Evolutionary conservation across 441 rosid species (phyloP).

Genomic region (Erodium chrysanthum): DNA sequence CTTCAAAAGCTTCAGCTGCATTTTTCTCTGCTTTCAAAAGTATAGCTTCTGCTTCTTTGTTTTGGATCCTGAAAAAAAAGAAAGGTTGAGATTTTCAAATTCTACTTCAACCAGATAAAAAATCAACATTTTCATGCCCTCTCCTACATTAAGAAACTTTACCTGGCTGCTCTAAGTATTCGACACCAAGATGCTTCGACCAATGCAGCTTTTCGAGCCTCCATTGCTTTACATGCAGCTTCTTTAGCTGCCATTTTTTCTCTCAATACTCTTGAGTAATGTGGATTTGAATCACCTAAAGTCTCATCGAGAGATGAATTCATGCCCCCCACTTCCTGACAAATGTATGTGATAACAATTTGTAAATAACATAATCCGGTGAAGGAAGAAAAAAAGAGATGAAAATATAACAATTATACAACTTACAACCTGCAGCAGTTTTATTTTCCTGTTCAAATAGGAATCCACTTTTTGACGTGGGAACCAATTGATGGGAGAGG

Average conservation of each 20-base stretch:
- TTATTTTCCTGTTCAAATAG: constrained; percentile 67
- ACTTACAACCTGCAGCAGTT: constrained; percentile 21
- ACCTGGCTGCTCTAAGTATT: constrained; percentile 84
- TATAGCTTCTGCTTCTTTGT: constrained; percentile 57
- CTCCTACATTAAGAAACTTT: constrained; percentile 4
- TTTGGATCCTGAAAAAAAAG: constrained; percentile 44
- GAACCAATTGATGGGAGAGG: constrained; percentile 46
- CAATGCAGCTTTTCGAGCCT: constrained; percentile 76
- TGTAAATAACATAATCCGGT: neutral
- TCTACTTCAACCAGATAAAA: constrained; percentile 9
- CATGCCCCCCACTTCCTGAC: constrained; percentile 84
- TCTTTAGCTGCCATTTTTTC: constrained; percentile 88
- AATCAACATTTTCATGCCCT: neutral
- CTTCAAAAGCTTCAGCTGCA: constrained; percentile 75
- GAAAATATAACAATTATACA: neutral
- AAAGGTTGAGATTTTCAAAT: neutral
- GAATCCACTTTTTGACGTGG: constrained; percentile 74
- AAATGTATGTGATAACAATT: neutral
- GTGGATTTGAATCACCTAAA: constrained; percentile 77
- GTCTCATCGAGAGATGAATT: constrained; percentile 82
- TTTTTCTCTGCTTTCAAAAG: constrained; percentile 53
- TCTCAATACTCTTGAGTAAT: constrained; percentile 67
- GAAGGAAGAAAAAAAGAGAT: neutral
- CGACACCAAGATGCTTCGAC: constrained; percentile 93
- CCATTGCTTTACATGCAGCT: constrained; percentile 75